A percentile compares a stretch with the other conserved stretches of the same genome.
These are phyloP conservation scores for Penicillium freii DNA, from an alignment of 2,329 filamentous ascomycete genomes.

Conservation along the genomic window DNA sequence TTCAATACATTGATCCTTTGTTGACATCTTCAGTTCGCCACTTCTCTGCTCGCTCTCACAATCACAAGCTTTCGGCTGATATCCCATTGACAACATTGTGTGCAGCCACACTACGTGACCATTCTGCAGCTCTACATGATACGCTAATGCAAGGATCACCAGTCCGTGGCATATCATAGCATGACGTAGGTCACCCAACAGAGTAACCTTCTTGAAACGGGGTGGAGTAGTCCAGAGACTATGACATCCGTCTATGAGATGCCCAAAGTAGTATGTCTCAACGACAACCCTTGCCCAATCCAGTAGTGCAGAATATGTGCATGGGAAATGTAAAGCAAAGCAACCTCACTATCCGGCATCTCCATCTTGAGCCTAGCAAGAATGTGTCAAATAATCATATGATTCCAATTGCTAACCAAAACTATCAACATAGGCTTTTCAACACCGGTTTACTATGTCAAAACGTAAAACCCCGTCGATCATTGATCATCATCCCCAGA, in stretches of 20 bases:
- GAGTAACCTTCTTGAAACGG: background rate
- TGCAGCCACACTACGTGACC: background rate
- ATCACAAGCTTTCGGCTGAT: background rate
- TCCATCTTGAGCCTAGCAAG: background rate
- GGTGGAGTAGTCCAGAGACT: background rate
- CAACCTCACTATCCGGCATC: background rate
- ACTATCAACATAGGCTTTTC: background rate
- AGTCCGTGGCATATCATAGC: slow-evolving; percentile 6
- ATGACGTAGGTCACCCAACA: slow-evolving; percentile 2
- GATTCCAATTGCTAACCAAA: background rate
- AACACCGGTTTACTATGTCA: too few relatives aligned
- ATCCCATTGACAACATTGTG: background rate
- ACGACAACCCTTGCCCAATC: background rate
- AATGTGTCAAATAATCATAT: background rate
- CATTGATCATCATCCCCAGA: slow-evolving; percentile 4
- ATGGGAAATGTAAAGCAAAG: background rate
- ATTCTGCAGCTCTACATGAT: slow-evolving; percentile 1
- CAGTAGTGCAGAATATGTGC: background rate
- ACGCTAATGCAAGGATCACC: slow-evolving; percentile 13
- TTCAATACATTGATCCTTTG: background rate
- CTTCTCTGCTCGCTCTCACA: background rate
- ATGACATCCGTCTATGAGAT: background rate
- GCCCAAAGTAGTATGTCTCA: background rate
- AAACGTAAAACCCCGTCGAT: background rate
- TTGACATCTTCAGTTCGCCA: background rate